Conservation (phyloP, 192 early-diverging fungal species). For the Coemansia sp. region DNA sequence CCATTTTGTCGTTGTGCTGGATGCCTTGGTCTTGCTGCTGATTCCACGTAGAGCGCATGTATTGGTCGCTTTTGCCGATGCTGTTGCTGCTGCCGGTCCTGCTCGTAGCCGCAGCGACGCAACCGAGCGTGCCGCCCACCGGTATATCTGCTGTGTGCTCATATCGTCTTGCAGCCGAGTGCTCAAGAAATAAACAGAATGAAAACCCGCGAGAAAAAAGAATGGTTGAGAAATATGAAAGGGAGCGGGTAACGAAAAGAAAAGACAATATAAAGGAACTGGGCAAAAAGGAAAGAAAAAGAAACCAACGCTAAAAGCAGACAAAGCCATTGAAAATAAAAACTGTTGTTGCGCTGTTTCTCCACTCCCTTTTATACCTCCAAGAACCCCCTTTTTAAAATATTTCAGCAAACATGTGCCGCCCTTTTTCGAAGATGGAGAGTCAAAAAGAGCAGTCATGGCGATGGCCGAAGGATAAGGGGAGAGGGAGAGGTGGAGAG, state of each 20-base stretch:
- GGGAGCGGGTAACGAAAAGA: neutral
- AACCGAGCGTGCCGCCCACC: neutral
- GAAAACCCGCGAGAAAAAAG: too few relatives aligned
- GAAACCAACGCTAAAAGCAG: too few relatives aligned
- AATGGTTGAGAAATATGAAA: conserved; percentile 9
- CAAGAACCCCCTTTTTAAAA: too few relatives aligned
- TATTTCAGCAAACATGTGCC: neutral
- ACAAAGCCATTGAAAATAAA: too few relatives aligned
- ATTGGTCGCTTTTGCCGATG: neutral
- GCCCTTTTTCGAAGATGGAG: neutral
- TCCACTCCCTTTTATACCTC: too few relatives aligned
- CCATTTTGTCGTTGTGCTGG: conserved; percentile 14
- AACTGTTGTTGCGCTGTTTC: too few relatives aligned
- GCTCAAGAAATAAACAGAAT: neutral
- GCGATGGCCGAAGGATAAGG: neutral
- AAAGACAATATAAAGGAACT: neutral
- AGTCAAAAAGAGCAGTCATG: neutral
- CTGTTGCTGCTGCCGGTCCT: too few relatives aligned
- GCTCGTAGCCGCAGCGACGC: neutral
- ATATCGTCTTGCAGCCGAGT: neutral
- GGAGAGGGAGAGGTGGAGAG: neutral
- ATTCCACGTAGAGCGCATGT: neutral
- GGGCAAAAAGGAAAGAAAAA: neutral
- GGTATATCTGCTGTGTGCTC: conserved; percentile 4
- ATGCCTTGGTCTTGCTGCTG: neutral